A percentile compares a stretch with the other conserved stretches of the same genome.
Evolutionary conservation across 768 basidiomycete species (phyloP).

Genomic region (Tulasnella calospora): DNA sequence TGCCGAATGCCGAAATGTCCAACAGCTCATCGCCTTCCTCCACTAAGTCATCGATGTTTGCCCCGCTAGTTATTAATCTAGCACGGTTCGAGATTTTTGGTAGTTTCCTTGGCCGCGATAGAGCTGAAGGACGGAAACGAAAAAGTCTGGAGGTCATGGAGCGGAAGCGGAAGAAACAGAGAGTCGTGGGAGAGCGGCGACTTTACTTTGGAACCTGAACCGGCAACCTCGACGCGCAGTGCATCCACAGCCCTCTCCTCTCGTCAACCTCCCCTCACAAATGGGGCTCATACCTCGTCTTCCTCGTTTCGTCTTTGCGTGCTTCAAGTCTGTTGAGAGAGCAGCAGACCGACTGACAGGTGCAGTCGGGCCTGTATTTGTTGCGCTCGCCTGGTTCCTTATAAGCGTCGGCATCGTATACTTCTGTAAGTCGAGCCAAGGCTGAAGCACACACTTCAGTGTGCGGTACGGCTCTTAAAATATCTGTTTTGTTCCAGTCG

Average conservation of each 20-base stretch:
- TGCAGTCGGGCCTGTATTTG: slow-evolving; percentile 86
- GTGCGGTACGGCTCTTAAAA: not conserved
- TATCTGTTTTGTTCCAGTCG: slow-evolving; percentile 48
- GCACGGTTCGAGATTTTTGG: not conserved
- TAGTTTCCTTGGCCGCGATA: not conserved
- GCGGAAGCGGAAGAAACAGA: not conserved
- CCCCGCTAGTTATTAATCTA: not conserved
- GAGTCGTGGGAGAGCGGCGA: slow-evolving; percentile 1
- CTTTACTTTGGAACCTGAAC: not conserved
- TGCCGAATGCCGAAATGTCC: slow-evolving; percentile 25
- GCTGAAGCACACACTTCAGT: not conserved
- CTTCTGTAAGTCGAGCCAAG: slow-evolving; percentile 63
- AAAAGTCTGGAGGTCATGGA: slow-evolving; percentile 1
- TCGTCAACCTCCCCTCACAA: not conserved
- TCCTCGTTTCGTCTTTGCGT: slow-evolving; percentile 45
- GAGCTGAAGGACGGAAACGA: not conserved
- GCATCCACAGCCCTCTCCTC: not conserved
- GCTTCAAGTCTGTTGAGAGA: slow-evolving; percentile 65
- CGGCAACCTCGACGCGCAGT: not conserved
- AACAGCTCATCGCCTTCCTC: slow-evolving; percentile 11
- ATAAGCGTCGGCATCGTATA: slow-evolving; percentile 62
- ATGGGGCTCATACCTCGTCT: slow-evolving; percentile 2
- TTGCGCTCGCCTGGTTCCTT: slow-evolving; percentile 70
- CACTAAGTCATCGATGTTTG: not conserved
- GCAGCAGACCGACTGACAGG: slow-evolving; percentile 76